These are phyloP conservation scores for Podospora conica DNA, from an alignment of 495 filamentous ascomycete genomes.

Conservation along the genomic window DNA sequence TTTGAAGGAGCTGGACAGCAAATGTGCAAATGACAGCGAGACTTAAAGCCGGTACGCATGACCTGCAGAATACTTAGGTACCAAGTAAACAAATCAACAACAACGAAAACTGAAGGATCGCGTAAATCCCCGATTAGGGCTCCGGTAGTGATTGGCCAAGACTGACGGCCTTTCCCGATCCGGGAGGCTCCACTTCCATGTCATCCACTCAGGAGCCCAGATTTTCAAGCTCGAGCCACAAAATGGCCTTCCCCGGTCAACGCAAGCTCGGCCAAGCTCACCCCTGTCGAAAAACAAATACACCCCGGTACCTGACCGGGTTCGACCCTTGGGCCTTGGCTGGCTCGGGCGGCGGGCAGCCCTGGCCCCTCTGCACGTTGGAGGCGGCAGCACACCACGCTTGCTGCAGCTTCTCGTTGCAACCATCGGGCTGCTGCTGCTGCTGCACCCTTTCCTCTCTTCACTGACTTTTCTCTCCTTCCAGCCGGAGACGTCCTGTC, in stretches of 20 bases:
- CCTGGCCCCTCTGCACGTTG: not conserved
- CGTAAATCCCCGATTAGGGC: slow-evolving; percentile 4
- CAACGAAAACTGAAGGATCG: slow-evolving; percentile 4
- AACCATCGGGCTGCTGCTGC: not conserved
- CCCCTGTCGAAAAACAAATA: slow-evolving; percentile 12
- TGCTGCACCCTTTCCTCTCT: not conserved
- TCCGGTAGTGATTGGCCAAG: slow-evolving; percentile 16
- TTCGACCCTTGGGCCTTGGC: not conserved
- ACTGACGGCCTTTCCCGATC: slow-evolving; percentile 6
- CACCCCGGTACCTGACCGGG: not conserved
- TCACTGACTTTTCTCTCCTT: slow-evolving; percentile 1
- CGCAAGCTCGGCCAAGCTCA: not conserved
- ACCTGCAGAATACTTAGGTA: not conserved
- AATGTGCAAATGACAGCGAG: not conserved
- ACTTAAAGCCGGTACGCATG: too few species aligned
- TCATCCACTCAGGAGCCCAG: slow-evolving; percentile 4
- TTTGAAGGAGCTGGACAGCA: not conserved
- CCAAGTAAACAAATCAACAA: not conserved
- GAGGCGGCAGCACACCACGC: not conserved
- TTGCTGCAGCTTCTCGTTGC: not conserved
- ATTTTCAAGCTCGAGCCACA: slow-evolving; percentile 8
- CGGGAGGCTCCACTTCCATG: slow-evolving; percentile 8
- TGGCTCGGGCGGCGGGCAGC: not conserved
- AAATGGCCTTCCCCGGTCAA: slow-evolving; percentile 8
- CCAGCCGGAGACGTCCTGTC: not conserved